A percentile compares a stretch with the other conserved stretches of the same genome.
Conservation (phyloP, 495 filamentous ascomycete genomes). For the Parmelia sp. region DNA sequence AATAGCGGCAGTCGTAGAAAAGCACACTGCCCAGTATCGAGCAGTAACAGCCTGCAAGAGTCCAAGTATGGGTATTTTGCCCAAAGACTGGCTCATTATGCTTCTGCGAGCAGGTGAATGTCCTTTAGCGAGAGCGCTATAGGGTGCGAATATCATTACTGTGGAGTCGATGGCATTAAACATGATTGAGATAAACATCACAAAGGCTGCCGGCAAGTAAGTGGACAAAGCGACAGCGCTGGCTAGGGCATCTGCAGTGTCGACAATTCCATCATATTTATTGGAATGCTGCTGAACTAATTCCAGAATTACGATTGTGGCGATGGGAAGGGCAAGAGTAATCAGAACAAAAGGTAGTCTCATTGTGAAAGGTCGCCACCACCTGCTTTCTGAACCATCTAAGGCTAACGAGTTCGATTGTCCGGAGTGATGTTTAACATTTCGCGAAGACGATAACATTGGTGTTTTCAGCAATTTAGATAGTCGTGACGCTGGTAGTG, state of each 20-base stretch:
- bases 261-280: neutral
- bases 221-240: neutral
- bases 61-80: neutral
- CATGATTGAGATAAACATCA: neutral
- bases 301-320: neutral
- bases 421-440: neutral
- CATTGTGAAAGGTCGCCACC: neutral
- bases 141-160: neutral
- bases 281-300: neutral
- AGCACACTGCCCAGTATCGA: neutral
- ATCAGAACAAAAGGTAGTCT: neutral
- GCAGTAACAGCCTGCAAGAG: neutral
- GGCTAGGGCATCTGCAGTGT: neutral
- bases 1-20: neutral
- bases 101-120: neutral
- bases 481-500: neutral
- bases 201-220: neutral
- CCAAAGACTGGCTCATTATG: neutral
- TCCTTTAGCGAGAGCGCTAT: neutral
- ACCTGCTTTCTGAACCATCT: neutral
- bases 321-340: neutral
- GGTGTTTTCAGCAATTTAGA: neutral
- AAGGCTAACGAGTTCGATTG: neutral
- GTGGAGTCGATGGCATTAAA: neutral
- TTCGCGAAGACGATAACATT: neutral